Conservation (phyloP, 257 asterid species). For the Galeopsis tetrahit region DNA sequence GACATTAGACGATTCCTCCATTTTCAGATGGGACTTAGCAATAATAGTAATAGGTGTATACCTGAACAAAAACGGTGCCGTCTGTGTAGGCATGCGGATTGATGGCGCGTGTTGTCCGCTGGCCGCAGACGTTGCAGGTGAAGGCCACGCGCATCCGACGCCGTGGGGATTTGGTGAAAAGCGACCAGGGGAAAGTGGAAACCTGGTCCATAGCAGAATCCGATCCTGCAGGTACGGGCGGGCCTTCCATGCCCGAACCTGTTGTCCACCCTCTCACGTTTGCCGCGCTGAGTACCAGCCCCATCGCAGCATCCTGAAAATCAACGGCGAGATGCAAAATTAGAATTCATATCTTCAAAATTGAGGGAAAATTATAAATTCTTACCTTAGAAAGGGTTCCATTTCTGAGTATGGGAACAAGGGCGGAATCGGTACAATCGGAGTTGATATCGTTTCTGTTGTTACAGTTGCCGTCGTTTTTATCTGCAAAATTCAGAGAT, state of each 20-base stretch:
- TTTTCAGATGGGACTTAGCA: background rate
- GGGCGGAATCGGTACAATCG: slow-evolving; percentile 43
- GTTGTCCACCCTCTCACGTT: slow-evolving; percentile 95
- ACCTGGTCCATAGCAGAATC: slow-evolving; percentile 50
- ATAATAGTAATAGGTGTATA: slow-evolving; percentile 7
- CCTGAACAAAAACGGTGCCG: slow-evolving; percentile 99
- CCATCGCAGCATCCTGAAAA: slow-evolving; percentile 91
- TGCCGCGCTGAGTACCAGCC: slow-evolving; percentile 81
- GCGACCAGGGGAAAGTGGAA: slow-evolving; percentile 96
- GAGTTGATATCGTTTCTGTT: slow-evolving; percentile 50
- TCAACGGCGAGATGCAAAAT: background rate
- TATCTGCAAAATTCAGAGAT: slow-evolving; percentile 28
- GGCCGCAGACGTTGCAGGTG: slow-evolving; percentile 79
- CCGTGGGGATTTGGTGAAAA: slow-evolving; percentile 91
- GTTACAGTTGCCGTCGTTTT: slow-evolving; percentile 35
- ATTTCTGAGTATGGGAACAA: slow-evolving; percentile 47
- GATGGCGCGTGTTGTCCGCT: slow-evolving; percentile 90
- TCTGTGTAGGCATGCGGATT: slow-evolving; percentile 97
- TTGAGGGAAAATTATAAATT: background rate
- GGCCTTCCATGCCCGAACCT: slow-evolving; percentile 96
- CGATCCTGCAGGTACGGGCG: slow-evolving; percentile 64
- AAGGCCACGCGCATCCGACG: slow-evolving; percentile 91
- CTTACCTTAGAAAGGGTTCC: slow-evolving; percentile 53
- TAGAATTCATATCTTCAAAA: background rate
- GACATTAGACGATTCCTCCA: background rate